phyloP scores from a whole-genome alignment of 2,329 filamentous ascomycete species.

The Aspergillus ibericus region DNA sequence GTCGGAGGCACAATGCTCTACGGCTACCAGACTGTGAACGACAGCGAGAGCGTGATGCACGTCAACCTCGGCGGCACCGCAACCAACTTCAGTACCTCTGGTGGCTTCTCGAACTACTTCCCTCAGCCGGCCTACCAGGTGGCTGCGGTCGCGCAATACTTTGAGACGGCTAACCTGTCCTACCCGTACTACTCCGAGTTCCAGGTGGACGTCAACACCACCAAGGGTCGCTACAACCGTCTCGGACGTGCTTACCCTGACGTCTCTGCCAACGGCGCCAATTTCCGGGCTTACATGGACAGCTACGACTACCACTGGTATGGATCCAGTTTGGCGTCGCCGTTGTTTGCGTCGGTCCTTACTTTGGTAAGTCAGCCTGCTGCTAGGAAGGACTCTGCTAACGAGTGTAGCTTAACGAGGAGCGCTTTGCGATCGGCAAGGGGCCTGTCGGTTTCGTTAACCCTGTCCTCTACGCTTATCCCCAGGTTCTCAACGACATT shows the following conservation, averaged over 20 bases:
- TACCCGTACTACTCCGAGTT: conserved; percentile 34
- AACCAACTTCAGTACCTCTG: conserved; percentile 41
- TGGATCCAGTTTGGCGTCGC: conserved; percentile 30
- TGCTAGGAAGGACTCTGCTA: background rate
- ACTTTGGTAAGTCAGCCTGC: conserved; percentile 23
- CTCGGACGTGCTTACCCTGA: conserved; percentile 53
- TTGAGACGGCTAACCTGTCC: conserved; percentile 29
- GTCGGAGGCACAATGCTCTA: conserved; percentile 45
- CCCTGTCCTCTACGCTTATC: conserved; percentile 42
- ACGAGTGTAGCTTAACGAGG: conserved; percentile 47
- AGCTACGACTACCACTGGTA: conserved; percentile 23
- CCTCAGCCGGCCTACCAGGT: conserved; percentile 46
- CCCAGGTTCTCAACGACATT: conserved; percentile 44
- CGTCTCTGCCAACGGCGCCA: conserved; percentile 47
- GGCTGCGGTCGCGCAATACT: conserved; percentile 44
- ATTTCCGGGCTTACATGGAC: conserved; percentile 24
- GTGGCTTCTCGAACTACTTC: conserved; percentile 52
- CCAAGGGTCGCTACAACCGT: conserved; percentile 45
- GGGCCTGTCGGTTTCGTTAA: conserved; percentile 55
- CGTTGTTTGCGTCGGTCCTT: conserved; percentile 32
- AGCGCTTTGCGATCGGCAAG: conserved; percentile 48
- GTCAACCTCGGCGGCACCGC: conserved; percentile 29
- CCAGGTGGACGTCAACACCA: conserved; percentile 37
- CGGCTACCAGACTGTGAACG: conserved; percentile 25
- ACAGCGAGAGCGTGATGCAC: conserved; percentile 33